Base-by-base conservation (phyloP, 2,329 filamentous ascomycete genomes). In the Colletotrichum higginsianum region DNA sequence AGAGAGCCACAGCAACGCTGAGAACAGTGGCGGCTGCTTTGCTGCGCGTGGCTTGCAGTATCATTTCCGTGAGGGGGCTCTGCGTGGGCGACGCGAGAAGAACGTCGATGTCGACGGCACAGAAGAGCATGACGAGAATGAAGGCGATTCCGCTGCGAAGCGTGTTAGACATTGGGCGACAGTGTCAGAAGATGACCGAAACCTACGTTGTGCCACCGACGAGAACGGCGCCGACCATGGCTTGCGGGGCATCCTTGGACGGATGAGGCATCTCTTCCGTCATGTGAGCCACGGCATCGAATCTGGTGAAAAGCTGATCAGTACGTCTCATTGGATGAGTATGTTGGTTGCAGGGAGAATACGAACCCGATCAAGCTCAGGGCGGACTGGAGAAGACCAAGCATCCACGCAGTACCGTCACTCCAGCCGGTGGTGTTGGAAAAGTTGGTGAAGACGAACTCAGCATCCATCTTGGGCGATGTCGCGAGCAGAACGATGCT, bases 381-480 rank as follows among this genome's bases (percentile, higher is more conserved):
- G 0, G 79, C 78, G 0, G 78, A 82, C 75, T 84, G 85, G 1
- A 87, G 76, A 2, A 87, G 77, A 0, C 85, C 85, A 1, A 87
- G 75, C 16, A 86, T 80, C 85, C 85, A 87, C 0, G 85, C 79
- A 18, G 86, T 77, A 1, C 85, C 85, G 60, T 85, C 82, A 1
- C 80, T 77, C 84, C 84, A 86, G 2, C 83, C 83, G 2, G 82
- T 84, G 44, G 80, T 79, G 73, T 87, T 87, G n/a, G 76, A 75
- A 63, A 85, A 86, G 15, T 82, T 77, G 7, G 80, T 77, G 67
- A 86, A 87, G 13, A 86, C 84, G 70, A 81, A 86, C 16, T 76
- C 73, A 9, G 83, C 82, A 44, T 79, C 76, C 9, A 83, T 84
- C 57, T 87, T 85, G 46, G 87, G 84, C 3, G 76, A 77, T 38